These are phyloP conservation scores for Nicotiana knightiana DNA, from an alignment of 257 asterid genomes.

Conservation along the genomic window DNA sequence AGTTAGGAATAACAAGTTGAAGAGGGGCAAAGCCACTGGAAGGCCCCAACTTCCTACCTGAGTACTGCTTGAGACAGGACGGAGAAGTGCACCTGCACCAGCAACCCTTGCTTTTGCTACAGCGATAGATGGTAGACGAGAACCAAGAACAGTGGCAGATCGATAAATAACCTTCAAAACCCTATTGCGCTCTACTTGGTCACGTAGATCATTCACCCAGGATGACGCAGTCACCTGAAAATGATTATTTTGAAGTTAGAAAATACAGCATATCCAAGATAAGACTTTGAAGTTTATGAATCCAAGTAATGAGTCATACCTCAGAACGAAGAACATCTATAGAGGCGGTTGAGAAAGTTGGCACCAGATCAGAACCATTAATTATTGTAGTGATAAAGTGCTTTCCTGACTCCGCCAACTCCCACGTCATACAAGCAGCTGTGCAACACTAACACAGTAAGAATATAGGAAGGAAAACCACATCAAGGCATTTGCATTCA, in stretches of 20 bases:
- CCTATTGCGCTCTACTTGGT: constrained; percentile 72
- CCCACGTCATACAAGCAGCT: constrained; percentile 94
- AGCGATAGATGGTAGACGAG: constrained; percentile 77
- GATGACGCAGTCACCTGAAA: constrained; percentile 79
- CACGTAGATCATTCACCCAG: constrained; percentile 82
- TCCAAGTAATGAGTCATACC: constrained; percentile 28
- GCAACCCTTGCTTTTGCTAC: constrained; percentile 80
- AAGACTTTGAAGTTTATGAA: neutral
- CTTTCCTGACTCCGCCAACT: constrained; percentile 80
- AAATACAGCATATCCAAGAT: neutral
- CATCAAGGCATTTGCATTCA: neutral
- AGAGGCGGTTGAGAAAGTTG: constrained; percentile 75
- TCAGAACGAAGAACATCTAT: constrained; percentile 79
- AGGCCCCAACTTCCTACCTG: constrained; percentile 34
- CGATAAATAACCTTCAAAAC: constrained; percentile 62
- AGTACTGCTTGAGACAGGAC: constrained; percentile 90
- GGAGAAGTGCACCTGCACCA: constrained; percentile 81
- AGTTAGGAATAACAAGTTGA: neutral
- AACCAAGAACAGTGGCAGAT: constrained; percentile 80
- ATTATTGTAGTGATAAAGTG: constrained; percentile 67
- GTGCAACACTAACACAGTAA: neutral
- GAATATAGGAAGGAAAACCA: neutral
- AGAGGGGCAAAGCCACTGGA: neutral
- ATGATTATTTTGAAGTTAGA: constrained; percentile 1
- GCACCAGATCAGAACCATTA: constrained; percentile 87